Base-by-base conservation (phyloP, 495 filamentous ascomycete genomes). In the Bacidia rubella region DNA sequence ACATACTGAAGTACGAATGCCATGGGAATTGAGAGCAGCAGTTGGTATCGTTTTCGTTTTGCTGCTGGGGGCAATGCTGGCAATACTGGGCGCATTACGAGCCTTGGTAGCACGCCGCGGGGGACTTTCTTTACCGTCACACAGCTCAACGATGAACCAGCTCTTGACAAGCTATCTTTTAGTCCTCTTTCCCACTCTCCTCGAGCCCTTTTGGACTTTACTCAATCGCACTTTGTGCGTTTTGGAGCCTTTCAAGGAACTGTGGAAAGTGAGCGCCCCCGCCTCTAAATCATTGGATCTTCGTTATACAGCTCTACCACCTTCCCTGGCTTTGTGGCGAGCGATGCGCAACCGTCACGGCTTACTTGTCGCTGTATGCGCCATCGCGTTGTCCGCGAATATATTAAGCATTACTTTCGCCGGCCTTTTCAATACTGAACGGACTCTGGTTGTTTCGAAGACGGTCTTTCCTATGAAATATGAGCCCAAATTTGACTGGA, bases 151-250 rank as follows among this genome's bases (percentile, higher is more conserved):
- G 17, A 52, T 72, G 1, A 39, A 62, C 3, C 68, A 71, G 20
- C 17, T 76, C 4, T 23, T 73, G 0, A 61, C 68, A n/a, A 71
- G 69, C 27, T 73, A 71, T 44, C 43, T 72, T 0, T 73, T 74
- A 1, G 74, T 70, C 0, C 53, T 58, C 3, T 56, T 74, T 25
- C 67, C 68, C 0, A 74, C 74, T 0, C 45, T 69, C 0, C 56
- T 72, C 0, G 75, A 78, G 45, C 68, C 75, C 0, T 61, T 69
- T 4, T 72, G 72, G 65, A 58, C 72, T 1, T 49, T 76, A 0
- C 38, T 78, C 0, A 70, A 69, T 40, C 65, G 73, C 0, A 47
- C 68, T 1, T 47, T 71, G 2, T 74, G 69, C 35, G 27, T 74
- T 7, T 52, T 74, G 1, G 62, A 72, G 52, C 73, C 74, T 10